Base-by-base conservation (phyloP, 768 basidiomycete species). In the Mycena alexandri region DNA sequence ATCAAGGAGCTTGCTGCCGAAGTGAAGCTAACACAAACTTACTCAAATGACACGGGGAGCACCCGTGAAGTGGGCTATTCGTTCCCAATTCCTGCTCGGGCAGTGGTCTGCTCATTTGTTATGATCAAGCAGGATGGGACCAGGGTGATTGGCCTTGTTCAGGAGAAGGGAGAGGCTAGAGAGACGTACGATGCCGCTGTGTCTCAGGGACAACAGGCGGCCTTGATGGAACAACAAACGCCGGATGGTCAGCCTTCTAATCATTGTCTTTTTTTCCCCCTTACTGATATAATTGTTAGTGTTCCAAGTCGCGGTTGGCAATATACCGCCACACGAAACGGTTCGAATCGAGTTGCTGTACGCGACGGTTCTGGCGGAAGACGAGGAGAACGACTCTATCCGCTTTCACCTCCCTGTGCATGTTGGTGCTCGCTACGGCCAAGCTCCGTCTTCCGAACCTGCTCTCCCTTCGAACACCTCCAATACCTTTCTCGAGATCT, bases 381-480 rank as follows among this genome's bases (percentile, higher is more conserved):
- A 69, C 50, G 63, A 69, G 22, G 68, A 65, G 44, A 69, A 52
- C 17, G 69, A 70, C 17, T 66, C 64, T 2, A 22, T 59, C 22
- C 60, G 69, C 2, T 70, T 70, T 16, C 69, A 70, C 42, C 44
- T 70, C 3, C 69, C 69, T 19, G 38, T 59, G 17, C 65, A 66
- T 51, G 34, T 70, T 22, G 70, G 67, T 21, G 57, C 65, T 12
- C 72, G 72, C 14, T 73, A 71, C 38, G 72, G 72, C 1, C 22
- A 48, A 19, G 48, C 33, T 1, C 72, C 68, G 19, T 36, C 34
- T 12, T 36, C 56, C n/a, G 24, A 9, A n/a, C 41, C 29, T 17
- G 33, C 9, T 19, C 29, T 29, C 29, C 29, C 29, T 29, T 29
- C 29, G 6, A 33, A 52, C 16, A 34, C 51, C 3, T 19, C 17